Conservation (phyloP, 2,329 filamentous ascomycete species). For the Stenocarpella maydis region DNA sequence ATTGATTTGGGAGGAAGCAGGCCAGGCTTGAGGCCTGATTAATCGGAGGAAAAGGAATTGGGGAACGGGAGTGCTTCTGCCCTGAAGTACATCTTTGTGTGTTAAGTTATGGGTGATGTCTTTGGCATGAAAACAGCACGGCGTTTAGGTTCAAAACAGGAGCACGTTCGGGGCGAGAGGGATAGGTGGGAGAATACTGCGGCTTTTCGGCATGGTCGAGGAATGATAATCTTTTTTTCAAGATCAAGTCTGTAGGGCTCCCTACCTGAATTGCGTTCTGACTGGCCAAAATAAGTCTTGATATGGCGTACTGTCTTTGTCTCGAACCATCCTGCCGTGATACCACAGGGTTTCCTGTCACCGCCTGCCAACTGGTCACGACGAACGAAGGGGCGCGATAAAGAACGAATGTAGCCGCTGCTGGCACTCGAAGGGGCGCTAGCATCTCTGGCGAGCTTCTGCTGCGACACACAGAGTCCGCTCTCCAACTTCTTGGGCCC, state of each 20-base stretch:
- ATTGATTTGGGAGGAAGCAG: not conserved
- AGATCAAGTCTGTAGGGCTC: not conserved
- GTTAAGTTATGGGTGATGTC: not conserved
- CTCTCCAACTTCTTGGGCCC: not conserved
- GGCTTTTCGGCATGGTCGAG: not conserved
- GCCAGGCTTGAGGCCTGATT: not conserved
- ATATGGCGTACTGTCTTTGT: not conserved
- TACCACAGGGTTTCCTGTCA: not conserved
- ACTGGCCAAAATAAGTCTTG: not conserved
- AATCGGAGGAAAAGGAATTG: no score
- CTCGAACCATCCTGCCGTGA: not conserved
- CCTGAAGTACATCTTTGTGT: not conserved
- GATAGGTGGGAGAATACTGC: not conserved
- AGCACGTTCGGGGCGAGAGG: not conserved
- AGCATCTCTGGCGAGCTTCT: not conserved
- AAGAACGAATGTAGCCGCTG: not conserved
- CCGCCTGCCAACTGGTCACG: not conserved
- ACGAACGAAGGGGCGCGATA: not conserved
- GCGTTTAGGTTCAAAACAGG: conserved; percentile 17
- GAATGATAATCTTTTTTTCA: not conserved
- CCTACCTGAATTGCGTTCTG: not conserved
- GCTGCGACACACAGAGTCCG: not conserved
- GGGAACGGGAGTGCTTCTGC: not conserved
- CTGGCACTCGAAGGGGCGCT: not conserved
- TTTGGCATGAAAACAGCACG: conserved; percentile 15